Evolutionary conservation across 352 stramenopile genomes (phyloP), one percentile per base, ranked within the genome.

Genomic region (Phytophthora kernoviae): DNA sequence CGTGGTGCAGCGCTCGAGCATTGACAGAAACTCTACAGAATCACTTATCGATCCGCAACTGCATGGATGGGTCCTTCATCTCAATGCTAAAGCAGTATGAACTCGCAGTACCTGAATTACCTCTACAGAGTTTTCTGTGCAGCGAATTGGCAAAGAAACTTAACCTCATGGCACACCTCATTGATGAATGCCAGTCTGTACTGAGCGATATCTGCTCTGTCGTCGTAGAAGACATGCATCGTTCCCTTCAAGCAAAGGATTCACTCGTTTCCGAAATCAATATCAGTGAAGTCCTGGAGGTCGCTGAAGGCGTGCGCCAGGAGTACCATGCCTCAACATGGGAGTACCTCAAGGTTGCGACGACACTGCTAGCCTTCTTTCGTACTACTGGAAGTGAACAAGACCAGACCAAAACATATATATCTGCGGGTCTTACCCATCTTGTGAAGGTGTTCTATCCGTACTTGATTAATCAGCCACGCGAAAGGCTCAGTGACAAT

Each of bases 361-460:
- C 58, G 17, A 49, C 50, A 18, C 46, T 78, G 11, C n/a, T 65
- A 22, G 36, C 53, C n/a, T 69, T 65, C 30, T 36, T 60, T 37
- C 14, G 18, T 21, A 40, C 15, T 37, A 62, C 50, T 36, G 22
- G 41, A 37, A 39, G 37, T 10, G 32, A 30, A 15, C 22, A 15
- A 6, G 40, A 49, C 20, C 17, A n/a, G n/a, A 41, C 27, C 26
- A 27, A 18, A 40, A 12, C 48, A 39, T 15, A 30, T 36, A 24
- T 51, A 12, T 81, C 63, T 2, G 5, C 17, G 26, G 75, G 69
- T 9, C 39, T 91, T 9, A 86, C 62, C 37, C 45, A 18, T 5
- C 46, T 93, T 12, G 32, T 90, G 4, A 80, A 79, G 42, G 55
- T 89, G 10, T 91, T 88, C 41, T 93, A 93, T 44, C 83, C 83